Base-by-base conservation (phyloP, 2,329 filamentous ascomycete genomes). In the Coleophoma crateriformis region DNA sequence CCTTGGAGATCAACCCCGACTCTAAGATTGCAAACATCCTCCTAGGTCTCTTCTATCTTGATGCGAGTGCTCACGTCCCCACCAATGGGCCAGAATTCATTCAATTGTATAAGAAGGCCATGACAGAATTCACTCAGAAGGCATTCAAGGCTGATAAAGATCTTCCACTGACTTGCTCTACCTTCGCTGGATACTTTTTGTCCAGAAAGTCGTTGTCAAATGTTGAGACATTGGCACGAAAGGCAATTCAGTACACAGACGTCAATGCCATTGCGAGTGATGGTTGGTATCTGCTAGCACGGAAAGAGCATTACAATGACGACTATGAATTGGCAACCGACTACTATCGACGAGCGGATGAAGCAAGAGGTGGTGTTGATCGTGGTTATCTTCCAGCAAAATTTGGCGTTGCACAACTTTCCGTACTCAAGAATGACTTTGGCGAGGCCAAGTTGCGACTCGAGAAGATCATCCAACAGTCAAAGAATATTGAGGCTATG, bases 221-320 rank as follows among this genome's bases (percentile, higher is more conserved):
- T 52, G 90, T 94, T 10, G 90, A 97, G 58, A 84, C 84, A 17
- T 77, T 99, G 15, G 89, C 92, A 7, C 87, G 91, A 65, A 94
- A 94, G 67, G 91, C 94, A 7, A 96, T 99, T 54, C 90, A 96
- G 63, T 86, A 89, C 61, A 97, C 94, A 2, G 94, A 99, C 64
- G 89, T 97, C 59, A 96, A 96, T 66, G 89, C 91, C 3, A 90
- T 97, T 66, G 92, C 92, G 20, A 96, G 92, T 69, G 95, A 99
- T 65, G 95, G 94, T 34, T 97, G 92, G 91, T 99, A 96, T 68
- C 72, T 97, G 8, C 80, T 97, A 38, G 94, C 90, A 27, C 80
- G 91, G 53, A 96, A 95, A 66, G 89, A 92, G 55, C 94, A 99
- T 64, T 89, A 90, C 58, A 80, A 83, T 50, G 86, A 87, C 39